Evolutionary conservation across 768 basidiomycete species (phyloP).

Genomic region (Leccinum variicolor): DNA sequence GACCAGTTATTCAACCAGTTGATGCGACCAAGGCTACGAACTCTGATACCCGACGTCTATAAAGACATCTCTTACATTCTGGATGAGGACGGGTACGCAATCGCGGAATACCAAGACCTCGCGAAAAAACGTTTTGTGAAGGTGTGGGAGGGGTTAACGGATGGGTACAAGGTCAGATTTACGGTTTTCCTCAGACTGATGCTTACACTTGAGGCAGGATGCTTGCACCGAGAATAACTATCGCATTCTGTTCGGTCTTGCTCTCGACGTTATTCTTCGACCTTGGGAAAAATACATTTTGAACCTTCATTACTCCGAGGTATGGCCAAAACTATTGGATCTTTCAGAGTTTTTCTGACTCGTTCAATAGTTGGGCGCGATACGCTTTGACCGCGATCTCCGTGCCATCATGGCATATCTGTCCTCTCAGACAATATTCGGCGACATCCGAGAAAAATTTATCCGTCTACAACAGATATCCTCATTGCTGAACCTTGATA

Average conservation of each 20-base stretch:
- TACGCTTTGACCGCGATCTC: constrained; percentile 92
- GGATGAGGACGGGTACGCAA: constrained; percentile 83
- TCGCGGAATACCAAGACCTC: constrained; percentile 81
- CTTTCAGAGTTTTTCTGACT: background rate
- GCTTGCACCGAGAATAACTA: constrained; percentile 87
- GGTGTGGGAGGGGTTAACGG: constrained; percentile 80
- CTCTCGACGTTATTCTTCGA: constrained; percentile 83
- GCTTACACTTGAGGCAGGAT: constrained; percentile 47
- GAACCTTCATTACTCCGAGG: constrained; percentile 85
- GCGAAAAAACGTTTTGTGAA: constrained; percentile 89
- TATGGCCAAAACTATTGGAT: constrained; percentile 27
- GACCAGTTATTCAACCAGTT: constrained; percentile 97
- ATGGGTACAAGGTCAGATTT: constrained; percentile 76
- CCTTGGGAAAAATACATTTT: constrained; percentile 93
- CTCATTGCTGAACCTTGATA: constrained; percentile 85
- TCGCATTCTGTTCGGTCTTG: constrained; percentile 78
- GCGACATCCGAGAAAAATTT: constrained; percentile 91
- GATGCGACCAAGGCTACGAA: constrained; percentile 81
- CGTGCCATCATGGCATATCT: constrained; percentile 81
- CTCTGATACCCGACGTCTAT: constrained; percentile 82
- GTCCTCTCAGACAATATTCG: constrained; percentile 84
- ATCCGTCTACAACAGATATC: constrained; percentile 89
- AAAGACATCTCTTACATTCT: constrained; percentile 86
- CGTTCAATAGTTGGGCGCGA: constrained; percentile 75
- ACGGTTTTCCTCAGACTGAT: background rate